Percentiles rank a stretch among this genome's conserved stretches.
Conservation (phyloP, 768 basidiomycete genomes). For the Mycena rosella region DNA sequence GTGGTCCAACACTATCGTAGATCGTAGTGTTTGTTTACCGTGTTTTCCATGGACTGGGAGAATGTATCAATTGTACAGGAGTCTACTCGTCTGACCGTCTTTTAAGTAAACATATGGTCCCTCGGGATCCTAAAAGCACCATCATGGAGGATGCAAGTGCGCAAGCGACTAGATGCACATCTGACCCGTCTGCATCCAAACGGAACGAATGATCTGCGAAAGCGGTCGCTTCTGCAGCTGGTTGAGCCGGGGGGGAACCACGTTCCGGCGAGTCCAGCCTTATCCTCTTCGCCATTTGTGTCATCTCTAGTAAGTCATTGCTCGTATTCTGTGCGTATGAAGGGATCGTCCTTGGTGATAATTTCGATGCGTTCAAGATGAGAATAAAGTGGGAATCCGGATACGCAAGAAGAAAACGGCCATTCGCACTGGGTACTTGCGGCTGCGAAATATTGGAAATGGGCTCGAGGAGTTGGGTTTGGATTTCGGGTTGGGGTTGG, state of each 20-base stretch:
- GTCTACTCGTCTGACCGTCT: not conserved
- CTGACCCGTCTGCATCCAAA: not conserved
- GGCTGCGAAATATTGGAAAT: constrained; percentile 25
- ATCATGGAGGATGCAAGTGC: not conserved
- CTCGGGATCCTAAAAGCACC: constrained; percentile 5
- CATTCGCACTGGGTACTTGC: not conserved
- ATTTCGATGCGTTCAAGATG: not conserved
- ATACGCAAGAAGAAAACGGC: constrained; percentile 10
- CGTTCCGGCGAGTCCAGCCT: constrained; percentile 15
- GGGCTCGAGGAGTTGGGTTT: not conserved
- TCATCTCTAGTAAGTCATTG: constrained; percentile 14
- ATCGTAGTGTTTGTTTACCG: constrained; percentile 34
- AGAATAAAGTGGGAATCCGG: not conserved
- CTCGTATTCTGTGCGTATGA: not conserved
- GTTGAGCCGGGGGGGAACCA: not conserved
- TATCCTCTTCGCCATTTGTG: constrained; percentile 27
- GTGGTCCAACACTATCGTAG: constrained; percentile 34
- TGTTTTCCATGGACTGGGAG: constrained; percentile 27
- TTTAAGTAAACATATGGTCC: constrained; percentile 14
- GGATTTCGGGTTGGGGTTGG: not conserved
- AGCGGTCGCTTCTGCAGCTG: not conserved
- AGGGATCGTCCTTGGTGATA: not conserved
- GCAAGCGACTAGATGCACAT: constrained; percentile 1
- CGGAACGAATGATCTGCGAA: not conserved
- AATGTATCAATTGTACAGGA: constrained; percentile 24